Base-by-base conservation (phyloP, 1,284 basidiomycete genomes). In the Thecaphora thlaspeos region DNA sequence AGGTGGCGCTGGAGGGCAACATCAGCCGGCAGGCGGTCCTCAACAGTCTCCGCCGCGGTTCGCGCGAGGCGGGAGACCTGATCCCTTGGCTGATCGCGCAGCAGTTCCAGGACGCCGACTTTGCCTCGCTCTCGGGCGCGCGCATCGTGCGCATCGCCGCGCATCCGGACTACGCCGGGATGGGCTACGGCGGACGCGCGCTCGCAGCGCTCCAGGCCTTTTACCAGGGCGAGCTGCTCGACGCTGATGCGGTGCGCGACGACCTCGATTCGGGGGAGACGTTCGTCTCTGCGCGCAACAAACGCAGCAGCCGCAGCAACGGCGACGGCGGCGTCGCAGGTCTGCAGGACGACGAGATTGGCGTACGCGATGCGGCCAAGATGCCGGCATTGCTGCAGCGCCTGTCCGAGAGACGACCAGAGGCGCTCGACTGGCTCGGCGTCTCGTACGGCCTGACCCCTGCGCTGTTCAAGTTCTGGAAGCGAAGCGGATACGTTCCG, bases 81-180 rank as follows among this genome's bases (percentile, higher is more conserved):
- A 97, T 99, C 62, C 95, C 95, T 1, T 98, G 95, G 95, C 82
- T 95, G 22, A 82, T 99, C 34, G 87, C 90, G 37, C 91, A 94
- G 78, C 92, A 95, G 80, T 99, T 91, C 83, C 92, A 97, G 81
- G 95, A 99, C 79, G 87, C 85, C 68, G 88, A 90, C 78, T 99
- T 99, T 79, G 94, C 91, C 3, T 61, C 55, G 34, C 81, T 99
- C 63, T 92, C 89, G 28, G 95, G 95, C 0, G 94, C 90, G 3
- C 82, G 95, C 45, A 81, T 98, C 21, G 94, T 99, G 19, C 83
- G 95, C 51, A 89, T 99, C 53, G 95, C 95, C 26, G 92, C 90
- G n/a, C 91, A 96, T 80, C 94, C 94, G 0, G 93, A 97, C 77
- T 95, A 95, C 74, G 86, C 88, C 26, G 49, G 66, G 18, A 97